Conservation (phyloP, 78 protist species). For the Dictyostelium firmibasis region DNA sequence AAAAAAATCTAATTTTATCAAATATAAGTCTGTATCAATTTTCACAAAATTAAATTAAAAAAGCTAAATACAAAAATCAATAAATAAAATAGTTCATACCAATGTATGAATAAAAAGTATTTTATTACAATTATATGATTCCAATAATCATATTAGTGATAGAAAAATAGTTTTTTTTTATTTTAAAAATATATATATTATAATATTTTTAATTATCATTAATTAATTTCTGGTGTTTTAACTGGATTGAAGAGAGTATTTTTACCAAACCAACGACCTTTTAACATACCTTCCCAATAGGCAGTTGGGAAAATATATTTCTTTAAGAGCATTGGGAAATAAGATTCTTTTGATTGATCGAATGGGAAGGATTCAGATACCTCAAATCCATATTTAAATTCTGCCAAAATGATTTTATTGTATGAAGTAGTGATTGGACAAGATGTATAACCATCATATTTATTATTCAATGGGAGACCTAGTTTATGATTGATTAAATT, state of each 20-base stretch:
- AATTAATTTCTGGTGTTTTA: neutral
- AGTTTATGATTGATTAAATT: conserved; percentile 66
- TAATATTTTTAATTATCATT: no score
- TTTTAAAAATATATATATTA: neutral
- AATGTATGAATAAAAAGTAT: no score
- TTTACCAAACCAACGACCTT: conserved; percentile 65
- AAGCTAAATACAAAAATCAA: no score
- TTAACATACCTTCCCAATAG: conserved; percentile 75
- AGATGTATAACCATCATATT: conserved; percentile 86
- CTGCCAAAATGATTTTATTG: conserved; percentile 68
- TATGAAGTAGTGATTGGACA: conserved; percentile 82
- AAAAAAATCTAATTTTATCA: no score
- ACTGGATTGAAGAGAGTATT: conserved; percentile 15
- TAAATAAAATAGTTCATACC: no score
- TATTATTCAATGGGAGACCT: conserved; percentile 43
- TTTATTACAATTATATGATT: no score
- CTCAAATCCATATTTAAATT: conserved; percentile 65
- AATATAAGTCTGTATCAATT: no score
- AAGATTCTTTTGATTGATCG: conserved; percentile 49
- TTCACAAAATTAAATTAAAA: no score
- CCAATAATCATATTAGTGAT: no score
- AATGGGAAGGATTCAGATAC: conserved; percentile 54
- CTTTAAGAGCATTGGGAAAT: conserved; percentile 66
- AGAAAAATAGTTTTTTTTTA: neutral
- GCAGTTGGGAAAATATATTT: conserved; percentile 76